These are phyloP conservation scores for Magnaporthales sp. DNA, from an alignment of 2,329 filamentous ascomycete genomes.

Conservation along the genomic window DNA sequence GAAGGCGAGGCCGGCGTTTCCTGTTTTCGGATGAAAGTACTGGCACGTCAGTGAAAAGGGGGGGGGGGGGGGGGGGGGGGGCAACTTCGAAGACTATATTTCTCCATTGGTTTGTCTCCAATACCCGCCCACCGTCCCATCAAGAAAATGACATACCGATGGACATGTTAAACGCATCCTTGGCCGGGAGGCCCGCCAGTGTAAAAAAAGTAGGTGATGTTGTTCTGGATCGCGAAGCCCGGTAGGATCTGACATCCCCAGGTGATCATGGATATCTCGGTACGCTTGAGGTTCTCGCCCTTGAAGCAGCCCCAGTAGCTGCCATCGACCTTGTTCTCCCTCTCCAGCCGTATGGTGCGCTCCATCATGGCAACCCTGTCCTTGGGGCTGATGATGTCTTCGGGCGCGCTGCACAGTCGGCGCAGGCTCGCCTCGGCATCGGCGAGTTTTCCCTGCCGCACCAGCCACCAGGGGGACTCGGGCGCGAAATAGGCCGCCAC, in stretches of 20 bases:
- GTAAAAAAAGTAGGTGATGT: slow-evolving; percentile 14
- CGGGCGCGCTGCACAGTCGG: slow-evolving; percentile 27
- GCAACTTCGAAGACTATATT: too few species aligned
- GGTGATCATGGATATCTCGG: slow-evolving; percentile 39
- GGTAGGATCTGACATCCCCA: slow-evolving; percentile 19
- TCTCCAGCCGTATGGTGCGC: slow-evolving; percentile 48
- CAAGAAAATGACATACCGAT: too few species aligned
- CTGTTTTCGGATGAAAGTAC: slow-evolving; percentile 6
- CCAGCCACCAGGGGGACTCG: slow-evolving; percentile 42
- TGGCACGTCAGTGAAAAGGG: too few species aligned
- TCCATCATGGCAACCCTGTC: slow-evolving; percentile 45
- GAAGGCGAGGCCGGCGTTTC: slow-evolving; percentile 19
- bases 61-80: too few species aligned
- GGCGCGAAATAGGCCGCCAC: slow-evolving; percentile 36
- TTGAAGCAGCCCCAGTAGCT: slow-evolving; percentile 42
- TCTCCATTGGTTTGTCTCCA: too few species aligned
- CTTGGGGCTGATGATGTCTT: slow-evolving; percentile 34
- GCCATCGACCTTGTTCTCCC: slow-evolving; percentile 27
- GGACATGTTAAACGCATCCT: slow-evolving; percentile 19
- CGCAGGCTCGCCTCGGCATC: slow-evolving; percentile 31
- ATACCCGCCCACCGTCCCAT: too few species aligned
- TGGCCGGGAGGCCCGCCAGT: slow-evolving; percentile 18
- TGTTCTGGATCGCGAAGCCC: slow-evolving; percentile 28
- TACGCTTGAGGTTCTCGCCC: slow-evolving; percentile 39
- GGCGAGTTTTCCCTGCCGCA: slow-evolving; percentile 29